Conservation (phyloP, 1,284 basidiomycete species). For the Microbotryum intermedium region DNA sequence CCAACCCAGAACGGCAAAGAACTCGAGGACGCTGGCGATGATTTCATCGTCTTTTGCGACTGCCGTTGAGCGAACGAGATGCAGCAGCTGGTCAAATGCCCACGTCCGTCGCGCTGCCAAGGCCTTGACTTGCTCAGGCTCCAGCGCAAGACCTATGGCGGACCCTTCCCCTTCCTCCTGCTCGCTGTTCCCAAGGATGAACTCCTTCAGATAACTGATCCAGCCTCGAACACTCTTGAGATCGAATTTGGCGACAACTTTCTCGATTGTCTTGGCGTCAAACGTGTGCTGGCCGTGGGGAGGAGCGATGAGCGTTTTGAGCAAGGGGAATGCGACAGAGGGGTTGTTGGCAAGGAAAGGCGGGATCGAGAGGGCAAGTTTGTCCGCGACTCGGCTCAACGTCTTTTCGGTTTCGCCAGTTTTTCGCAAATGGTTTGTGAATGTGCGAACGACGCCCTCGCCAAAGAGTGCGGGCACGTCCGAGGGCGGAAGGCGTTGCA, state of each 20-base stretch:
- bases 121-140: conserved; percentile 14
- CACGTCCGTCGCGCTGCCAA: conserved; percentile 51
- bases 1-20: conserved; percentile 72
- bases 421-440: conserved; percentile 89
- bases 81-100: conserved; percentile 76
- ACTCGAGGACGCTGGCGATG: conserved; percentile 66
- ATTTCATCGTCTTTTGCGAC: conserved; percentile 73
- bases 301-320: conserved; percentile 16
- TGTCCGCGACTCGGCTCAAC: conserved; percentile 40
- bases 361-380: conserved; percentile 57
- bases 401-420: conserved; percentile 21
- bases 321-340: conserved; percentile 9
- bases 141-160: conserved; percentile 42
- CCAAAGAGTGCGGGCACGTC: conserved; percentile 83
- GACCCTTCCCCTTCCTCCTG: conserved; percentile 48
- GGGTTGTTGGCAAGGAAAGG: conserved; percentile 15
- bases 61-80: conserved; percentile 13
- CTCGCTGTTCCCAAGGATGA: conserved; percentile 44
- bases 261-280: conserved; percentile 73
- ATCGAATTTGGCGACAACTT: conserved; percentile 68
- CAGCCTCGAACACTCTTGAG: conserved; percentile 67
- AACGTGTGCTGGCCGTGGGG: conserved; percentile 21
- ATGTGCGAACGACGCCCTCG: conserved; percentile 89
- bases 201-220: conserved; percentile 59
- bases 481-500: conserved; percentile 57